These are phyloP conservation scores for Verbascum thapsus DNA, from an alignment of 257 asterid genomes.

Conservation along the genomic window DNA sequence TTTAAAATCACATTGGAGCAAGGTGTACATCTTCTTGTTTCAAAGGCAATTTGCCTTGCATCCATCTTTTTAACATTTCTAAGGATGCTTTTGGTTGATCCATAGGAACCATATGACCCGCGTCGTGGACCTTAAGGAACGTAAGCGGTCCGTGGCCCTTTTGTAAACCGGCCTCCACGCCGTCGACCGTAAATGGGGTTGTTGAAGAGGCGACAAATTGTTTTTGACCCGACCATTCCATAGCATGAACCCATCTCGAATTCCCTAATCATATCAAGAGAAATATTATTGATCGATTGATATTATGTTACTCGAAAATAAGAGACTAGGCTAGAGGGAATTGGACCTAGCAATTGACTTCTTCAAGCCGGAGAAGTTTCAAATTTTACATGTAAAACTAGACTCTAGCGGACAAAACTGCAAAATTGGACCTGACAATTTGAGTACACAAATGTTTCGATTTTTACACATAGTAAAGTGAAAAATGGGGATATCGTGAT, in stretches of 20 bases:
- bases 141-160: constrained; percentile 57
- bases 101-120: constrained; percentile 81
- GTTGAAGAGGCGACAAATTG: constrained; percentile 45
- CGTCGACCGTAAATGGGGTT: constrained; percentile 48
- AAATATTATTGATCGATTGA: too few species aligned
- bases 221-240: constrained; percentile 74
- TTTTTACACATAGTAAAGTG: too few species aligned
- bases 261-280: constrained; percentile 44
- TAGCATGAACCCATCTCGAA: constrained; percentile 74
- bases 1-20: constrained; percentile 31
- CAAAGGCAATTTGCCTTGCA: constrained; percentile 40
- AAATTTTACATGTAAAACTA: too few species aligned
- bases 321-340: too few species aligned
- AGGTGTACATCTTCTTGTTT: constrained; percentile 32
- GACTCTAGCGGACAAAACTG: too few species aligned
- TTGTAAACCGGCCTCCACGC: constrained; percentile 57
- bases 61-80: constrained; percentile 68
- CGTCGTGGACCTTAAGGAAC: constrained; percentile 63
- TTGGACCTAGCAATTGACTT: too few species aligned
- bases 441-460: too few species aligned
- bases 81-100: constrained; percentile 75
- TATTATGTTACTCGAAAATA: too few species aligned
- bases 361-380: too few species aligned
- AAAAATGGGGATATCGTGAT: too few species aligned
- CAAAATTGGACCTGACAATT: too few species aligned